Percentiles rank a stretch among this genome's conserved stretches.
Evolutionary conservation across 192 early-diverging fungal species (phyloP).

Genomic region (Coemansia sp.): DNA sequence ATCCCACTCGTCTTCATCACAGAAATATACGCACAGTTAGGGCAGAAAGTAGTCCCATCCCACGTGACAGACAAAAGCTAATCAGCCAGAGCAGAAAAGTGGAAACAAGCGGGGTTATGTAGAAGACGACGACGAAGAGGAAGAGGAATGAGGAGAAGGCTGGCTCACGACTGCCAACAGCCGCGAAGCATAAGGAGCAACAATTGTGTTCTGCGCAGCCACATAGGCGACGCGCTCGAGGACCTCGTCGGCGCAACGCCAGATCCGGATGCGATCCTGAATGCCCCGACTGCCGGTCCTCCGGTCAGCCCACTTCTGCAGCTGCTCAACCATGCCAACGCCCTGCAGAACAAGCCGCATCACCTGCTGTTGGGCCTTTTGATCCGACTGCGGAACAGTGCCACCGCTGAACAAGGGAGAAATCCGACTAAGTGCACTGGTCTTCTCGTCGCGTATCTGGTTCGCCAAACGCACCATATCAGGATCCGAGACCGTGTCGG

Average conservation of each 20-base stretch:
- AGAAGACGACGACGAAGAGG: not conserved
- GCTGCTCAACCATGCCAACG: conserved; percentile 44
- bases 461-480: conserved; percentile 12
- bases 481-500: not conserved
- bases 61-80: not conserved
- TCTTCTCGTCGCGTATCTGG: conserved; percentile 12
- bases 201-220: conserved; percentile 14
- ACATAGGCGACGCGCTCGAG: conserved; percentile 45
- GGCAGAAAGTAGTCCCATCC: too few relatives aligned
- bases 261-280: conserved; percentile 27
- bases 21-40: too few relatives aligned
- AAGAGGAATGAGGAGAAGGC: not conserved
- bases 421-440: conserved; percentile 8
- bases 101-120: not conserved
- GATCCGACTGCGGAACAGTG: conserved; percentile 3
- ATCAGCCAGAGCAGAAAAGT: not conserved
- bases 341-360: conserved; percentile 39
- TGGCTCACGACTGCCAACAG: conserved; percentile 34
- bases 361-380: conserved; percentile 20
- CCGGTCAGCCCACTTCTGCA: conserved; percentile 48
- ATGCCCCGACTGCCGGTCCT: conserved; percentile 28
- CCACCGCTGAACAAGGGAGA: conserved; percentile 17
- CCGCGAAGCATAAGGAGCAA: conserved; percentile 27
- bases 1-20: too few relatives aligned
- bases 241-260: conserved; percentile 41